Percentiles rank a stretch among this genome's conserved stretches.
phyloP scores from a whole-genome alignment of 2,329 filamentous ascomycete genomes.

The Dothidotthia symphoricarpi region DNA sequence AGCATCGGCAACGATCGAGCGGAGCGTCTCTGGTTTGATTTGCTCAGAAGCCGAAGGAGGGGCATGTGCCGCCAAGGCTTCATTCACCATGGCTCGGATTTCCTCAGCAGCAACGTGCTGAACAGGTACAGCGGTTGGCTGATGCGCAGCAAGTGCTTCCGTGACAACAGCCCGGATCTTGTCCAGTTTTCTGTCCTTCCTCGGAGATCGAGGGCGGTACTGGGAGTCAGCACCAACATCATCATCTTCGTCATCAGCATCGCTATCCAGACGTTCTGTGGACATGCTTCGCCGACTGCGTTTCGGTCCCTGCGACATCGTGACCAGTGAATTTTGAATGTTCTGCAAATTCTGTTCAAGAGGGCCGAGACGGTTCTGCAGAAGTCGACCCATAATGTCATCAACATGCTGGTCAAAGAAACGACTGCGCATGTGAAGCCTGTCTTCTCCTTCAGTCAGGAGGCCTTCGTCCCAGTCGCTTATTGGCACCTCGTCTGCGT shows the following conservation, averaged over 20 bases:
- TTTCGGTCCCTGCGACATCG: constrained; percentile 51
- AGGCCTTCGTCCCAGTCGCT: constrained; percentile 94
- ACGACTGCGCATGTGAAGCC: constrained; percentile 73
- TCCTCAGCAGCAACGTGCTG: constrained; percentile 37
- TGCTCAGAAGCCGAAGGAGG: constrained; percentile 10
- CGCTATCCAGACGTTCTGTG: constrained; percentile 70
- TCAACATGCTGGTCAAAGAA: constrained; percentile 94
- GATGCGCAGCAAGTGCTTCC: constrained; percentile 60
- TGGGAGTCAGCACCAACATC: constrained; percentile 53
- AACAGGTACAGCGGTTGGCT: constrained; percentile 25
- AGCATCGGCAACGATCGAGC: constrained; percentile 30
- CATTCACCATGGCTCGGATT: constrained; percentile 45
- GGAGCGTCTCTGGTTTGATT: constrained; percentile 26
- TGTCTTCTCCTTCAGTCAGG: constrained; percentile 71
- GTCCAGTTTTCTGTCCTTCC: constrained; percentile 74
- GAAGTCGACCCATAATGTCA: constrained; percentile 72
- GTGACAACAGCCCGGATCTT: constrained; percentile 64
- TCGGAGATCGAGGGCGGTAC: constrained; percentile 72
- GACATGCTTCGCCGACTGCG: constrained; percentile 66
- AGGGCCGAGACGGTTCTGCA: constrained; percentile 75
- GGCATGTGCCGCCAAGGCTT: constrained; percentile 57
- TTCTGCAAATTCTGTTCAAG: constrained; percentile 74
- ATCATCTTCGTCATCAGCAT: constrained; percentile 93
- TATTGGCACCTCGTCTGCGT: constrained; percentile 62
- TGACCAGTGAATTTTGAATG: constrained; percentile 69